phyloP scores from a whole-genome alignment of 1,284 basidiomycete species.

The Cryptococcus wingfieldii region DNA sequence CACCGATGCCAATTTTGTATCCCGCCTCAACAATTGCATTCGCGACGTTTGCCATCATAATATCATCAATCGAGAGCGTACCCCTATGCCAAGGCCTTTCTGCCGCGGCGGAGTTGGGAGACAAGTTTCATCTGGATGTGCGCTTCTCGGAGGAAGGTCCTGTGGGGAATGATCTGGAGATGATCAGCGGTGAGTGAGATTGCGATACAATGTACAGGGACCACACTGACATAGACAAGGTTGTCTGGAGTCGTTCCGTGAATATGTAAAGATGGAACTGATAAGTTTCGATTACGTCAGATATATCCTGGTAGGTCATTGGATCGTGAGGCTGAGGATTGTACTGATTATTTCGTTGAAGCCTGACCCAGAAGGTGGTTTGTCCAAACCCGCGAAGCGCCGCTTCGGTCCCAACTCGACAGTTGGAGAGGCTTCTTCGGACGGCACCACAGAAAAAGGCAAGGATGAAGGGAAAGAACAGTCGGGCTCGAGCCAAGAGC shows the following conservation, averaged over 20 bases:
- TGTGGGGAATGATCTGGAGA: constrained; percentile 14
- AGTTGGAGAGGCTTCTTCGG: no score
- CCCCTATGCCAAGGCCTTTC: constrained; percentile 17
- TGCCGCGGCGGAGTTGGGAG: constrained; percentile 23
- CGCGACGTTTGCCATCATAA: constrained; percentile 21
- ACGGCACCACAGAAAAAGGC: no score
- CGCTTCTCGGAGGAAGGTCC: constrained; percentile 13
- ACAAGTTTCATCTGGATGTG: constrained; percentile 28
- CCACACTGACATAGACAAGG: not conserved
- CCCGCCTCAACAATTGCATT: constrained; percentile 28
- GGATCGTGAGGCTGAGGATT: no score
- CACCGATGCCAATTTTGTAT: constrained; percentile 30
- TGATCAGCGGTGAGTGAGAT: constrained; percentile 21
- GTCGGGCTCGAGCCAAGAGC: no score
- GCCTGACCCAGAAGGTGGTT: no score
- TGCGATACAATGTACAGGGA: not conserved
- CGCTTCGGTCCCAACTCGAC: no score
- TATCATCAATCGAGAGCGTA: constrained; percentile 21
- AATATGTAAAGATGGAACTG: constrained; percentile 9
- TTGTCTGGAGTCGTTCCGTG: constrained; percentile 4
- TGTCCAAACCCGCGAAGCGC: no score
- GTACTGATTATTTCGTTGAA: no score
- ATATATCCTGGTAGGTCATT: constrained; percentile 6
- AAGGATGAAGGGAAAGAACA: no score
- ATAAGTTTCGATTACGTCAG: constrained; percentile 6